These are phyloP conservation scores for Diplocarpon mali DNA, from an alignment of 2,329 filamentous ascomycete species.

Conservation along the genomic window DNA sequence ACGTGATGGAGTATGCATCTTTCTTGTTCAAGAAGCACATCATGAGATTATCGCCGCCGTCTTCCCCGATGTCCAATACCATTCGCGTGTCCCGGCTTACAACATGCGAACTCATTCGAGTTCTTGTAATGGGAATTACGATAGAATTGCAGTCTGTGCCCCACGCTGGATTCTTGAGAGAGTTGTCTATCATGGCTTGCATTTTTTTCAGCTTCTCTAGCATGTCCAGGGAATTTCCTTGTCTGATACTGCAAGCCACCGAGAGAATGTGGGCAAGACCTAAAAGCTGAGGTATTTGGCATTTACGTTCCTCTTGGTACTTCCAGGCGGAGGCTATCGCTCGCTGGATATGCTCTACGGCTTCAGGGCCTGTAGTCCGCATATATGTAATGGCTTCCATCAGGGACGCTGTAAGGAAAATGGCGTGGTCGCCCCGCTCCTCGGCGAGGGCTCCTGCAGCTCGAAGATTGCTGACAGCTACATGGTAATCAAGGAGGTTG, in stretches of 20 bases:
- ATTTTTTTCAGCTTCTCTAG: conserved; percentile 49
- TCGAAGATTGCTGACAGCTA: conserved; percentile 57
- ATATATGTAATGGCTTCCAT: conserved; percentile 62
- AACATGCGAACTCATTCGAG: conserved; percentile 35
- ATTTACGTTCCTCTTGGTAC: conserved; percentile 54
- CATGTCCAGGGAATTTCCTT: conserved; percentile 46
- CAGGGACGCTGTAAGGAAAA: conserved; percentile 54
- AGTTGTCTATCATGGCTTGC: conserved; percentile 50
- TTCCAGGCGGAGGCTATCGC: conserved; percentile 66
- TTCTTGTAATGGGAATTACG: conserved; percentile 44
- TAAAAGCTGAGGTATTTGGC: conserved; percentile 54
- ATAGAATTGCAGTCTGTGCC: conserved; percentile 34
- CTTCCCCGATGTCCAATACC: conserved; percentile 39
- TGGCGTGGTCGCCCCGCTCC: conserved; percentile 47
- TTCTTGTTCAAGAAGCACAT: conserved; percentile 50
- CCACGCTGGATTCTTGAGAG: conserved; percentile 29
- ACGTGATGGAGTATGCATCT: conserved; percentile 35
- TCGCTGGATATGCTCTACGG: conserved; percentile 57
- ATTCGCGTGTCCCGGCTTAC: conserved; percentile 47
- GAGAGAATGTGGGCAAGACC: conserved; percentile 58
- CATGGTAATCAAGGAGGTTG: conserved; percentile 48
- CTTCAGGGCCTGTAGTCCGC: conserved; percentile 51
- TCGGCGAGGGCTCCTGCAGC: conserved; percentile 49
- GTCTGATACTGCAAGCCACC: conserved; percentile 56
- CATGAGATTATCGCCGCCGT: conserved; percentile 42